Conservation (phyloP, 2,329 filamentous ascomycete species). For the Chaetomium olivaceum region DNA sequence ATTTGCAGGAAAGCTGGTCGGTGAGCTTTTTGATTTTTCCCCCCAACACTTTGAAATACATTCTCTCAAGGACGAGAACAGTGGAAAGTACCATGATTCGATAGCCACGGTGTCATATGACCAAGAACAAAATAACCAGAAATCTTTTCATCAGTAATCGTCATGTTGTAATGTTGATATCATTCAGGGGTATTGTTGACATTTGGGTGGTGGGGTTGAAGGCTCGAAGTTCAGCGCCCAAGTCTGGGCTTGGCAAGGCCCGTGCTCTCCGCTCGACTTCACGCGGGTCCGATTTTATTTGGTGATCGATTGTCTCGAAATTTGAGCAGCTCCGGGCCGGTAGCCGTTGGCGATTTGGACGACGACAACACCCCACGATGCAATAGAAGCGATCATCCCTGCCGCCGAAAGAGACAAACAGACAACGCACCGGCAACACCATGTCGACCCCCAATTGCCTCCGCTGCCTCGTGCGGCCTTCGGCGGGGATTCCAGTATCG, state of each 20-base stretch:
- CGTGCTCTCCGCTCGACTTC: slow-evolving; percentile 27
- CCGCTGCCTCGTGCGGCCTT: slow-evolving; percentile 57
- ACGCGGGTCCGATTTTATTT: slow-evolving; percentile 27
- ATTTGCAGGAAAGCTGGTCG: no score
- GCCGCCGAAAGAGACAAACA: slow-evolving; percentile 19
- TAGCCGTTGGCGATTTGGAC: slow-evolving; percentile 29
- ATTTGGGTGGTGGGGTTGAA: slow-evolving; percentile 34
- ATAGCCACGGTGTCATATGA: not conserved
- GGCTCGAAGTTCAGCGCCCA: slow-evolving; percentile 5
- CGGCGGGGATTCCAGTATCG: slow-evolving; percentile 26
- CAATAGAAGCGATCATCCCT: slow-evolving; percentile 25
- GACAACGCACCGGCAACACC: slow-evolving; percentile 26
- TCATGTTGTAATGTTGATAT: not conserved
- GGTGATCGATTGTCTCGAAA: slow-evolving; percentile 8
- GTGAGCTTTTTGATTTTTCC: no score
- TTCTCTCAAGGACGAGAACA: no score
- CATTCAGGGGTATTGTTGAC: slow-evolving; percentile 11
- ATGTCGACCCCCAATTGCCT: slow-evolving; percentile 62
- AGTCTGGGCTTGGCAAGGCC: slow-evolving; percentile 19
- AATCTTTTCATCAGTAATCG: not conserved
- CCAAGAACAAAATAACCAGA: not conserved
- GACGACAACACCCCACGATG: slow-evolving; percentile 27
- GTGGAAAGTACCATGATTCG: no score
- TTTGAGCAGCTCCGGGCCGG: slow-evolving; percentile 24
- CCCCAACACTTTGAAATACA: no score